phyloP scores from a whole-genome alignment of 495 filamentous ascomycete species.

The Penicillium tannophilum region DNA sequence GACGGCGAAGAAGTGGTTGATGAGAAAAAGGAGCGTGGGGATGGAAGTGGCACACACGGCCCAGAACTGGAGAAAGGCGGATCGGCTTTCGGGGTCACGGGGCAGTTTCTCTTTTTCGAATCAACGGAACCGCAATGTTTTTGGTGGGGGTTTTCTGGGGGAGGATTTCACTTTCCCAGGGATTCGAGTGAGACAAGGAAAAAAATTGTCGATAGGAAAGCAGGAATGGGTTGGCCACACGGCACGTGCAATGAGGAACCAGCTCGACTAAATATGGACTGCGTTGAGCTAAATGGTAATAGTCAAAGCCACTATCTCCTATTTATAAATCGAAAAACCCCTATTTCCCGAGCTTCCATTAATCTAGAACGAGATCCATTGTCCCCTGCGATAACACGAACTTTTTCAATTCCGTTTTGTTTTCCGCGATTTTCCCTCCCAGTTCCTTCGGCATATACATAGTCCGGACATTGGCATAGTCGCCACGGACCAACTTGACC shows the following conservation, averaged over 20 bases:
- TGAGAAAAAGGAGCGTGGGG: slow-evolving; percentile 33
- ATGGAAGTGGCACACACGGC: slow-evolving; percentile 35
- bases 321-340: not conserved
- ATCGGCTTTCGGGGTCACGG: slow-evolving; percentile 33
- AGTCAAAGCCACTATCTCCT: not conserved
- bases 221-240: not conserved
- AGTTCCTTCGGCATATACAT: not conserved
- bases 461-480: not conserved
- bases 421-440: not conserved
- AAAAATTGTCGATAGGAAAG: not conserved
- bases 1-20: slow-evolving; percentile 18
- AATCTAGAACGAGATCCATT: not conserved
- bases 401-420: not conserved
- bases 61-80: slow-evolving; percentile 32
- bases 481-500: not conserved
- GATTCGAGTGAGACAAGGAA: not conserved
- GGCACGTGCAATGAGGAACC: not conserved
- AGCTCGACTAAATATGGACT: not conserved
- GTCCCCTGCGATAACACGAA: not conserved
- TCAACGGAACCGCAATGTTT: not conserved
- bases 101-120: slow-evolving; percentile 12
- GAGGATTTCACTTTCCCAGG: not conserved
- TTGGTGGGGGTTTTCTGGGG: not conserved
- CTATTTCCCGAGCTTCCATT: not conserved
- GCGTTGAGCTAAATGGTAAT: not conserved